Evolutionary conservation across 495 filamentous ascomycete genomes (phyloP), one percentile per base, ranked within the genome.

Genomic region (Penicillium chermesinum): DNA sequence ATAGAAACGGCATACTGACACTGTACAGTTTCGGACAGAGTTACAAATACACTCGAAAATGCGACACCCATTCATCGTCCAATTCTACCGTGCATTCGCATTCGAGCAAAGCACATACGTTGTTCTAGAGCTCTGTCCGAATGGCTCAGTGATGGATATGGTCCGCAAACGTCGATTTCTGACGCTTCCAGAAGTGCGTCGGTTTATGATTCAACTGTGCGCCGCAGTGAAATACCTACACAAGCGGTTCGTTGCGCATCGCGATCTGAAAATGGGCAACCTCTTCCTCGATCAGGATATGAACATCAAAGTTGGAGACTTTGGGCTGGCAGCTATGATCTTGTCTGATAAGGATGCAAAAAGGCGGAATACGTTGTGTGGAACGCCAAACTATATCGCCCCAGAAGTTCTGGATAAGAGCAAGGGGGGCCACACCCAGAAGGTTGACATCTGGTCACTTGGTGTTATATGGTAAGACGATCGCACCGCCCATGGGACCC

Each of bases 61-160:
- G 84, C 81, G 82, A 30, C 91, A 99, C 55, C 83, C 85, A 9
- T 91, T 95, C 59, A 91, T 99, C 47, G 93, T 97, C 42, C 84
- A 89, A 50, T 97, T 97, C 58, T 81, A 95, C 56, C 84, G 94
- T 51, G 91, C 94, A 9, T 99, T 99, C 63, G 85, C 89, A 17
- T 97, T 89, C 64, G 76, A 85, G 48, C 78, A 78, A 18, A 90
- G 84, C 62, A 96, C 91, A 43, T 99, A 95, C 56, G 86, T 99
- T 16, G 87, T 96, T 40, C 76, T 99, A 2, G 94, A 99, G 55
- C 66, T 99, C 42, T 97, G 94, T 59, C 84, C 85, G 3, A 96
- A 96, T 61, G 94, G 95, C 0, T 96, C 90, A n/a, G 77, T 99
- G 27, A 95, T 95, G 85, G 94, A 97, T 61, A 95, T 97, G 87